Conservation (phyloP, 768 basidiomycete species). For the Agrocybe chaxingu region DNA sequence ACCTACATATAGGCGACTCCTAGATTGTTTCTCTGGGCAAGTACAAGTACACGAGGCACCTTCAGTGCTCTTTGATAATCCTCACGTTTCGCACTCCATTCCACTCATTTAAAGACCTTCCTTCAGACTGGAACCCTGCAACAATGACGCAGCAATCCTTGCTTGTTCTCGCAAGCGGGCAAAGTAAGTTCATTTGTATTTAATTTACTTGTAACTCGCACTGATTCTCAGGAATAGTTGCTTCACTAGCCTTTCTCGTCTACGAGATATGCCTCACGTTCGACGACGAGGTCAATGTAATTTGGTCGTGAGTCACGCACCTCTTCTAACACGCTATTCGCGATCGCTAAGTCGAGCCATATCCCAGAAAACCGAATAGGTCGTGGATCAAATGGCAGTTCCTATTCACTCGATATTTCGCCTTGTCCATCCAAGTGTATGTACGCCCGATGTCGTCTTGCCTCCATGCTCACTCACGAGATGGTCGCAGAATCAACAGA, state of each 20-base stretch:
- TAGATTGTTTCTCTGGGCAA: too few species aligned
- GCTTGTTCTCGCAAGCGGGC: slow-evolving; percentile 15
- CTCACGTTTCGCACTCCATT: too few species aligned
- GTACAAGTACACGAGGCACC: too few species aligned
- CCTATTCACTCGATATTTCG: slow-evolving; percentile 27
- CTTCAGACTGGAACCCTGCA: background rate
- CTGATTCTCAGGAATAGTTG: slow-evolving; percentile 16
- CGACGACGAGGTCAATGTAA: slow-evolving; percentile 30
- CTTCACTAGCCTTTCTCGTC: slow-evolving; percentile 27
- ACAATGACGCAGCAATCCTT: slow-evolving; percentile 6
- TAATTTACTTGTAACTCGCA: background rate
- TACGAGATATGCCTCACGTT: slow-evolving; percentile 32
- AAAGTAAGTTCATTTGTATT: slow-evolving; percentile 13
- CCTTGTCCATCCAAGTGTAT: slow-evolving; percentile 23
- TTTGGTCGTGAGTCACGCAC: slow-evolving; percentile 29
- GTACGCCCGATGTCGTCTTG: slow-evolving; percentile 1
- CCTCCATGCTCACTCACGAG: background rate
- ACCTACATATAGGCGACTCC: background rate
- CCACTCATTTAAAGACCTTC: too few species aligned
- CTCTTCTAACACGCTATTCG: background rate
- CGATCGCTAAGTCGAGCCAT: background rate
- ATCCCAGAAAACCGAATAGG: slow-evolving; percentile 16
- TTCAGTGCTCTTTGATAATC: too few species aligned
- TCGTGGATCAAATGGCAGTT: slow-evolving; percentile 28
- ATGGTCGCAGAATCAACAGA: slow-evolving; percentile 18